These are phyloP conservation scores for Lactifluus volemus DNA, from an alignment of 768 basidiomycete genomes.

Conservation along the genomic window DNA sequence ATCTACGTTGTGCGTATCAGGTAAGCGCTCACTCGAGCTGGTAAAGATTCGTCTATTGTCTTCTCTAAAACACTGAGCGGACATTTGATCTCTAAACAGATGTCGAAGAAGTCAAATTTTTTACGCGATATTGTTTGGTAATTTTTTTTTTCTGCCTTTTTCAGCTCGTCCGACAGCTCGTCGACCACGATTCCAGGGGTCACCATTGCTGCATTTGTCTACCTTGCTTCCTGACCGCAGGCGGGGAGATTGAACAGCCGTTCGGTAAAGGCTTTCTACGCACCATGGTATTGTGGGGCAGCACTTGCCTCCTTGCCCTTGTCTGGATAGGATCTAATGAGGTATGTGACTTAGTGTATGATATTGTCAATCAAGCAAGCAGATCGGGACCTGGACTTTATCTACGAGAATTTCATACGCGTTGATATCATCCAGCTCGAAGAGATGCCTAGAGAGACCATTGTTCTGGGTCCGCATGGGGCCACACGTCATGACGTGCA, in stretches of 20 bases:
- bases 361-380: background rate
- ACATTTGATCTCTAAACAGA: background rate
- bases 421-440: slow-evolving; percentile 49
- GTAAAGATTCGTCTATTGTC: background rate
- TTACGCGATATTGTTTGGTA: slow-evolving; percentile 49
- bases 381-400: slow-evolving; percentile 62
- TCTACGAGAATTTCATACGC: slow-evolving; percentile 48
- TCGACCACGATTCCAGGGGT: slow-evolving; percentile 57
- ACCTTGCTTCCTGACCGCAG: slow-evolving; percentile 67
- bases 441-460: slow-evolving; percentile 42
- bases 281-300: background rate
- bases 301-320: background rate
- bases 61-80: slow-evolving; percentile 1
- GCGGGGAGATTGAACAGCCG: slow-evolving; percentile 62
- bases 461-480: slow-evolving; percentile 29
- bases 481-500: background rate
- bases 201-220: slow-evolving; percentile 58
- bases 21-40: slow-evolving; percentile 21
- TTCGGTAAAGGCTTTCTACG: slow-evolving; percentile 37
- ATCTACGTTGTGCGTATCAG: slow-evolving; percentile 58
- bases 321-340: slow-evolving; percentile 46
- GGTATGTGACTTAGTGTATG: slow-evolving; percentile 25
- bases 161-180: slow-evolving; percentile 55
- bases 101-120: background rate
- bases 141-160: slow-evolving; percentile 70